Evolutionary conservation across 179 eudicot genomes (phyloP).

Genomic region (Heliamphora ciliata): DNA sequence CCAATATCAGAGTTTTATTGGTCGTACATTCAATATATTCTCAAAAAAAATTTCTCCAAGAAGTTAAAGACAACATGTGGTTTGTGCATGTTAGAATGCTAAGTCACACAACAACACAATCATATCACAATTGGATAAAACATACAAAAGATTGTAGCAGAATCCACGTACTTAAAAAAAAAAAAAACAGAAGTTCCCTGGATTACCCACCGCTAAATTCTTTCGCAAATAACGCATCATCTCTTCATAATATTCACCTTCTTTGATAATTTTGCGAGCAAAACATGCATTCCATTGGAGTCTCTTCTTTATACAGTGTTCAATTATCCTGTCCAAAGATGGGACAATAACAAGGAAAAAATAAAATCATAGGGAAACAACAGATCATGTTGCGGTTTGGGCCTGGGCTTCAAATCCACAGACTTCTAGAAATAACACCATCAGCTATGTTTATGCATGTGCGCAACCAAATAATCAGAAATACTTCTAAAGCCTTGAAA

Average conservation of each 20-base stretch:
- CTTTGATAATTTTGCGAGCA: slow-evolving; percentile 86
- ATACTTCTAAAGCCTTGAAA: background rate
- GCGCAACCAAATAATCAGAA: background rate
- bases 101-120: background rate
- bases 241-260: slow-evolving; percentile 92
- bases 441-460: background rate
- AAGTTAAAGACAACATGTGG: background rate
- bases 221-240: slow-evolving; percentile 86
- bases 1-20: background rate
- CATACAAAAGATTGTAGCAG: background rate
- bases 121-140: background rate
- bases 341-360: background rate
- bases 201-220: slow-evolving; percentile 70
- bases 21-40: background rate
- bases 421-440: background rate
- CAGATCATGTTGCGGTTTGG: background rate
- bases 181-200: slow-evolving; percentile 8
- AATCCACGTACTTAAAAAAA: slow-evolving; percentile 3
- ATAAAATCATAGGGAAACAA: slow-evolving; percentile 7
- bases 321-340: slow-evolving; percentile 57
- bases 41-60: background rate
- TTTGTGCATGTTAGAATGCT: background rate
- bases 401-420: background rate
- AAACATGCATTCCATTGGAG: slow-evolving; percentile 77
- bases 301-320: slow-evolving; percentile 85